phyloP scores from a whole-genome alignment of 2,329 filamentous ascomycete genomes.

The Neofusicoccum sp. region DNA sequence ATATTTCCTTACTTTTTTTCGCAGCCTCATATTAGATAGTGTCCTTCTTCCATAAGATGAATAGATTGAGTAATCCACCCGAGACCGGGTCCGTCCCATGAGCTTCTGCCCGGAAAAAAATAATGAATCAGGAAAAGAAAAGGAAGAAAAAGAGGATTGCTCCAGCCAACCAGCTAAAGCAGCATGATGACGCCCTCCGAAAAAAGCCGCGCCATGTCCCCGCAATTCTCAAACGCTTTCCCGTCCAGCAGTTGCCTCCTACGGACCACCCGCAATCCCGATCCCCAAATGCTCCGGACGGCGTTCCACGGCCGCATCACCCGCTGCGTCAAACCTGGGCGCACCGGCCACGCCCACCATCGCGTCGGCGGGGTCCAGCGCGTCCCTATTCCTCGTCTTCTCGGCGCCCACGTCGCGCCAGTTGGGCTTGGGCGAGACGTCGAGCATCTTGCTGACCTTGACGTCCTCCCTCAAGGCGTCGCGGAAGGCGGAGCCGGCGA shows the following conservation, averaged over 20 bases:
- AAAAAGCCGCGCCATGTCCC: neutral
- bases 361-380: neutral
- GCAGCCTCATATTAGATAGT: no score
- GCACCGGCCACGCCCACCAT: conserved; percentile 6
- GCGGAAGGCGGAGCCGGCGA: conserved; percentile 30
- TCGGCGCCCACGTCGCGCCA: neutral
- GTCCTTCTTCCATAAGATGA: no score
- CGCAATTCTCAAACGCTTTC: neutral
- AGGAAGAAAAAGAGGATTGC: neutral
- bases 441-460: neutral
- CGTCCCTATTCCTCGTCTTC: conserved; percentile 5
- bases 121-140: neutral
- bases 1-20: no score
- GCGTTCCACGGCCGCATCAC: conserved; percentile 2
- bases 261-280: conserved; percentile 1
- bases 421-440: conserved; percentile 13
- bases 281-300: conserved; percentile 5
- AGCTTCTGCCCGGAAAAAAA: neutral
- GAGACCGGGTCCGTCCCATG: neutral
- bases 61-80: neutral
- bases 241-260: neutral
- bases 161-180: neutral
- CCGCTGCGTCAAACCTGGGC: conserved; percentile 3
- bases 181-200: neutral
- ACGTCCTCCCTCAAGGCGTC: conserved; percentile 42